phyloP scores from a whole-genome alignment of 352 stramenopile genomes.

The Elongisporangium prolatum region DNA sequence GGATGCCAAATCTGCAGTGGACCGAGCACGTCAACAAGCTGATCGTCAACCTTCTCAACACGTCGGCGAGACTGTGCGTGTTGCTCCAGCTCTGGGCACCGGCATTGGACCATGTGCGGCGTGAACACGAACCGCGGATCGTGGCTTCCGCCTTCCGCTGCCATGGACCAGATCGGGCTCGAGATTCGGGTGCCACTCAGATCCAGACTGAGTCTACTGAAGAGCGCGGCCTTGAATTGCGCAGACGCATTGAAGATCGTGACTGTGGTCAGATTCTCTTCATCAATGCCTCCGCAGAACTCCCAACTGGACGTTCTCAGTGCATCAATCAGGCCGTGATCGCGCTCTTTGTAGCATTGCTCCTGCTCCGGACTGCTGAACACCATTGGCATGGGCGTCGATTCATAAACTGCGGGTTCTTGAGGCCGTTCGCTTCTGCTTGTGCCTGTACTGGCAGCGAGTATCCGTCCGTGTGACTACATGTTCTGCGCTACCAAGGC shows the following conservation, averaged over 20 bases:
- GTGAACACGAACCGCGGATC: conserved; percentile 30
- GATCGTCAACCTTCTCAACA: background rate
- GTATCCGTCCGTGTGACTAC: background rate
- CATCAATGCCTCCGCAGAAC: background rate
- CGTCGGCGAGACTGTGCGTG: background rate
- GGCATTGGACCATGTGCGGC: conserved; percentile 18
- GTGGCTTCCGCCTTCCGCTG: conserved; percentile 22
- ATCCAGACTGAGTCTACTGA: conserved; percentile 21
- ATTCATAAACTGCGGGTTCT: background rate
- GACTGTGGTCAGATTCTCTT: conserved; percentile 1
- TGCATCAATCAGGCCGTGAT: conserved; percentile 2
- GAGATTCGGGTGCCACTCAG: conserved; percentile 11
- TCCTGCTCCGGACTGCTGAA: background rate
- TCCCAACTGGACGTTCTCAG: background rate
- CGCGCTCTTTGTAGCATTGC: conserved; percentile 4
- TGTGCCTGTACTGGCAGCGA: too few relatives aligned
- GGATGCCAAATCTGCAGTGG: background rate
- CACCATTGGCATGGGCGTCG: background rate
- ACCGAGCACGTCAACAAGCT: background rate
- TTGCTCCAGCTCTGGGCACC: conserved; percentile 5
- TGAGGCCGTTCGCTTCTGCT: too few relatives aligned
- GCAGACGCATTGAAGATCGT: background rate
- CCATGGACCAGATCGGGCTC: conserved; percentile 17
- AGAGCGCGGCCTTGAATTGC: conserved; percentile 10
- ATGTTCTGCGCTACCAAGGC: background rate